phyloP scores from a whole-genome alignment of 768 basidiomycete genomes.

The Gymnopilus junonius region DNA sequence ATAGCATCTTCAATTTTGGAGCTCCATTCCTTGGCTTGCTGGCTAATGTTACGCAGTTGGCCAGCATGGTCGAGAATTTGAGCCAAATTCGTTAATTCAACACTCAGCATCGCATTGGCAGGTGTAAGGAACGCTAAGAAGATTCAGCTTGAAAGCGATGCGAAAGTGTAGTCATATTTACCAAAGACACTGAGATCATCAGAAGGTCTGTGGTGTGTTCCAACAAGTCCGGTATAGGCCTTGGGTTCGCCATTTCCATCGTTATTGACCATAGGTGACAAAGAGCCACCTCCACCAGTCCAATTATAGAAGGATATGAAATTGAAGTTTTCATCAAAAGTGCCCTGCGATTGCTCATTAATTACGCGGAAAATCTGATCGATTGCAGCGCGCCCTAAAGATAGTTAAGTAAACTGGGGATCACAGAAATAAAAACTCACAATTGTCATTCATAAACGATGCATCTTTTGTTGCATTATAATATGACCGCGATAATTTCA shows the following conservation, averaged over 20 bases:
- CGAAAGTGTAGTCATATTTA: conserved; percentile 29
- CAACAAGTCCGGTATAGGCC: conserved; percentile 73
- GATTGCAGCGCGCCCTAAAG: conserved; percentile 67
- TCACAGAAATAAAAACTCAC: conserved; percentile 37
- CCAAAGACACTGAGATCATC: conserved; percentile 76
- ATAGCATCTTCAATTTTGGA: conserved; percentile 61
- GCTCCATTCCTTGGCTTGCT: conserved; percentile 61
- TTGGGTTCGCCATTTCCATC: conserved; percentile 78
- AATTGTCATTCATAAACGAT: conserved; percentile 74
- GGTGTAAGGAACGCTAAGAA: conserved; percentile 71
- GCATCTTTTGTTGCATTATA: conserved; percentile 72
- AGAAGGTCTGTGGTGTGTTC: conserved; percentile 77
- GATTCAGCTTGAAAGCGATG: neutral
- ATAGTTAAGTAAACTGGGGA: conserved; percentile 4
- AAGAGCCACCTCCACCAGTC: conserved; percentile 71
- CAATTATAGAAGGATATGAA: conserved; percentile 82
- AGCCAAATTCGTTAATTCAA: conserved; percentile 67
- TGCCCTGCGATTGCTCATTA: conserved; percentile 73
- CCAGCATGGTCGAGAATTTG: conserved; percentile 56
- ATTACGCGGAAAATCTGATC: conserved; percentile 78
- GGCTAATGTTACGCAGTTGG: conserved; percentile 53
- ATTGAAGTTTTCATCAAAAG: conserved; percentile 73
- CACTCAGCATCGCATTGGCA: conserved; percentile 83
- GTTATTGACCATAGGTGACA: conserved; percentile 69
- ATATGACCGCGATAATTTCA: conserved; percentile 78